Evolutionary conservation across 1,139 yeast genomes (phyloP).

Genomic region (Suhomyces choctaworum): DNA sequence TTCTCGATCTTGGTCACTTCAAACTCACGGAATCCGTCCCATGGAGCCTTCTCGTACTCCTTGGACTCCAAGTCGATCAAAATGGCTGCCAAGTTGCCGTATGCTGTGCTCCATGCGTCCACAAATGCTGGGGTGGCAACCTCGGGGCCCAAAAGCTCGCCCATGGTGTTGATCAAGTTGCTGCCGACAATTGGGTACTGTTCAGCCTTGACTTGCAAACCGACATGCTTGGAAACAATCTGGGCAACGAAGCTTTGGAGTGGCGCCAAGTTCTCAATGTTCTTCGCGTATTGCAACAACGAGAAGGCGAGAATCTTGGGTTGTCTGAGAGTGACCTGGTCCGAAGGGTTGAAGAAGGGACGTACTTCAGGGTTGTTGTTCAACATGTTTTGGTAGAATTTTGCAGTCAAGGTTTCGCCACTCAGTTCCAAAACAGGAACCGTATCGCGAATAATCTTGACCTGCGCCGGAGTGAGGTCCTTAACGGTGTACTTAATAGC

Average conservation of each 20-base stretch:
- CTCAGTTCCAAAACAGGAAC: slow-evolving; percentile 58
- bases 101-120: slow-evolving; percentile 68
- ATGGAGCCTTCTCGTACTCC: slow-evolving; percentile 45
- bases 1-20: slow-evolving; percentile 40
- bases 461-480: slow-evolving; percentile 32
- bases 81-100: slow-evolving; percentile 60
- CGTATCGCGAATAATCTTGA: slow-evolving; percentile 50
- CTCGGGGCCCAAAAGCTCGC: slow-evolving; percentile 54
- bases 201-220: slow-evolving; percentile 59
- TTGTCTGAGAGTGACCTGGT: slow-evolving; percentile 58
- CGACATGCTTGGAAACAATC: slow-evolving; percentile 67
- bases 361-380: slow-evolving; percentile 52
- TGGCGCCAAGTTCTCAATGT: slow-evolving; percentile 60
- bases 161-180: slow-evolving; percentile 54
- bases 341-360: slow-evolving; percentile 59
- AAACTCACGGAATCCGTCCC: slow-evolving; percentile 60
- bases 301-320: slow-evolving; percentile 68
- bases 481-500: slow-evolving; percentile 17
- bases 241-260: slow-evolving; percentile 56
- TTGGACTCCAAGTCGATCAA: slow-evolving; percentile 57
- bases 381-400: slow-evolving; percentile 59
- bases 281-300: slow-evolving; percentile 59
- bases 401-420: slow-evolving; percentile 56
- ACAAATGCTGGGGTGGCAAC: slow-evolving; percentile 58
- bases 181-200: slow-evolving; percentile 68